Evolutionary conservation across 257 asterid species (phyloP), one percentile per base, ranked within the genome.

Genomic region (Plantago major): DNA sequence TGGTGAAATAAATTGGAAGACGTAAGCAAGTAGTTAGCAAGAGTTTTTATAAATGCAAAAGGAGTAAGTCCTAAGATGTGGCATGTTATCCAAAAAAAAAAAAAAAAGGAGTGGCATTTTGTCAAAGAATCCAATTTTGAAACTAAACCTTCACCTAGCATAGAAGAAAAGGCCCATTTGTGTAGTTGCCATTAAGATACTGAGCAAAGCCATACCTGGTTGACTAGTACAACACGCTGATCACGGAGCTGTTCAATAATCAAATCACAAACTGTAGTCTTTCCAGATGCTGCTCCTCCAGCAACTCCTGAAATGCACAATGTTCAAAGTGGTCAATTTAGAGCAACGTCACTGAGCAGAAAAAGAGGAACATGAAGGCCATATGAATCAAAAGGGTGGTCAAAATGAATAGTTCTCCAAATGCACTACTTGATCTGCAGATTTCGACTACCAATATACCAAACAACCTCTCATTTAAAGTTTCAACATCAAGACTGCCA

Each of bases 241-340:
- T 93, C 99, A 52, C 46, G 91, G 67, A 89, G 97, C 79, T 90
- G 99, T 75, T 93, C 95, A 28, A 93, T 87, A 62, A 93, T 93
- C 94, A 93, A 79, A 79, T 93, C 97, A 78, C 99, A 93, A 64
- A 93, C 99, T 46, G 97, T 82, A 49, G 99, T 90, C 79, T 93
- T 93, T 70, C 99, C 97, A 69, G 99, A 87, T 55, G 99, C 96
- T 18, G 99, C 95, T 60, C 99, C 99, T 72, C 99, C 99, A 11
- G 96, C 94, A 72, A 93, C 99, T 50, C 99, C 99, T 93, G 81
- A 58, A 38, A 53, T 37, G 44, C 70, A 65, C 17, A 60, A 66
- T 42, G 37, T 53, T 47, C 52, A 65, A 48, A 47, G 59, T 52
- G 53, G 60, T 54, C 55, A 71, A 12, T 53, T 60, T 44, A 70